Conservation (phyloP, 2,329 filamentous ascomycete genomes). For the Trichoderma oligosporum region DNA sequence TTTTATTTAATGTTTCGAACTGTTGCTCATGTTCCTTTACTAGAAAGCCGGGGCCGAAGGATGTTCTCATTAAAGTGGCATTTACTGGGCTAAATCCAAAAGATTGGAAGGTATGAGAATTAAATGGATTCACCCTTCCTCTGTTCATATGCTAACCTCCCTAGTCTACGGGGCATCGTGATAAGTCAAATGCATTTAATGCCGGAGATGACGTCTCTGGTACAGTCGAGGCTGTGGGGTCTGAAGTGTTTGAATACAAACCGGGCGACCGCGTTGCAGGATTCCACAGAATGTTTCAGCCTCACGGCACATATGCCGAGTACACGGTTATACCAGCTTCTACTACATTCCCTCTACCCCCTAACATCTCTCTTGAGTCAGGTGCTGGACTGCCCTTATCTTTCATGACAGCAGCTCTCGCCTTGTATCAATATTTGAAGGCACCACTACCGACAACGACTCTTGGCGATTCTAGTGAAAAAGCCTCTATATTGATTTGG, state of each 20-base stretch:
- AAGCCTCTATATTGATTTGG: constrained; percentile 41
- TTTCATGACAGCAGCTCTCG: constrained; percentile 5
- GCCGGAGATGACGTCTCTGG: constrained; percentile 29
- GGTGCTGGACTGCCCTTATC: constrained; percentile 1
- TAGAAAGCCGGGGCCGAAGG: constrained; percentile 10
- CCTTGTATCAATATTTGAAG: not conserved
- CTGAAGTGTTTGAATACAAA: constrained; percentile 23
- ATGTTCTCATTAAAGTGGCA: constrained; percentile 27
- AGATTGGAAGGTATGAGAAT: constrained; percentile 24
- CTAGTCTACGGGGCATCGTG: not conserved
- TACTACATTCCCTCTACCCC: constrained; percentile 53
- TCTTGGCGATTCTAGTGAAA: not conserved
- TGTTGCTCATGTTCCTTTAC: not conserved
- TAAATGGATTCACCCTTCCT: not conserved
- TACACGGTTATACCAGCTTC: constrained; percentile 53
- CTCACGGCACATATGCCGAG: constrained; percentile 54
- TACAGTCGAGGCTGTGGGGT: constrained; percentile 24
- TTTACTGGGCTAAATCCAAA: constrained; percentile 26
- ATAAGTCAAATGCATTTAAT: constrained; percentile 19
- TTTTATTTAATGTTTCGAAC: not conserved
- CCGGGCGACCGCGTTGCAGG: constrained; percentile 44
- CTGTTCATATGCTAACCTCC: not conserved
- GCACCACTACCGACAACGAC: constrained; percentile 1
- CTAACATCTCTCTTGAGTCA: constrained; percentile 39
- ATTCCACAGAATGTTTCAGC: constrained; percentile 48